A percentile compares a stretch with the other conserved stretches of the same genome.
Conservation (phyloP, 768 basidiomycete genomes). For the Tylopilus sp. region DNA sequence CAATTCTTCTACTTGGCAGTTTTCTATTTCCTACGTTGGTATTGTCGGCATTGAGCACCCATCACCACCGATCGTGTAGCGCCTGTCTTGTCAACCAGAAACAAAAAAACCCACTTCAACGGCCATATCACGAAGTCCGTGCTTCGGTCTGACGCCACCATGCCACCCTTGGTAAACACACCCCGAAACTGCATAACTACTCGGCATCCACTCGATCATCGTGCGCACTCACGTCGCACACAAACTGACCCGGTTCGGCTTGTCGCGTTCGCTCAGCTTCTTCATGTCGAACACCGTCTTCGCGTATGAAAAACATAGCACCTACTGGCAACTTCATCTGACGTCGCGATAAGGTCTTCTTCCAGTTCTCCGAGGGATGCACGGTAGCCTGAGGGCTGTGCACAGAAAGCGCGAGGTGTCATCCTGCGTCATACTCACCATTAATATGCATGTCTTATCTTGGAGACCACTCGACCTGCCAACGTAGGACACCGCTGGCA, state of each 20-base stretch:
- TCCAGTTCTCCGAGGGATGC: constrained; percentile 19
- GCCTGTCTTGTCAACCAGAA: constrained; percentile 6
- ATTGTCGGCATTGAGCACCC: neutral
- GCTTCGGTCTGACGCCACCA: neutral
- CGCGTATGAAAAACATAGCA: constrained; percentile 4
- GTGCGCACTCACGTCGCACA: neutral
- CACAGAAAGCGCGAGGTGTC: neutral
- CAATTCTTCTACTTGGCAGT: constrained; percentile 1
- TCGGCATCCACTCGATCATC: neutral
- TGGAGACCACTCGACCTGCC: neutral
- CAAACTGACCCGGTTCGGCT: constrained; percentile 2
- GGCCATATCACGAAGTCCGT: neutral
- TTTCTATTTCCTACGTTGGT: neutral
- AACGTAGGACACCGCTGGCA: neutral
- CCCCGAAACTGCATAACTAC: neutral
- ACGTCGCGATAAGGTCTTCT: constrained; percentile 12
- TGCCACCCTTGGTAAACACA: neutral
- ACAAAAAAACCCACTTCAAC: neutral
- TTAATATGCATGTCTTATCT: constrained; percentile 10
- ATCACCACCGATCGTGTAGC: constrained; percentile 3
- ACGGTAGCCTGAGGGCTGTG: constrained; percentile 5
- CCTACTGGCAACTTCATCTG: constrained; percentile 1
- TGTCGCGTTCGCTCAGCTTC: neutral
- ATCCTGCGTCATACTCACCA: neutral
- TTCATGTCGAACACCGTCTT: neutral